Evolutionary conservation across 1,284 basidiomycete species (phyloP).

Genomic region (Porogramme epimiltina): DNA sequence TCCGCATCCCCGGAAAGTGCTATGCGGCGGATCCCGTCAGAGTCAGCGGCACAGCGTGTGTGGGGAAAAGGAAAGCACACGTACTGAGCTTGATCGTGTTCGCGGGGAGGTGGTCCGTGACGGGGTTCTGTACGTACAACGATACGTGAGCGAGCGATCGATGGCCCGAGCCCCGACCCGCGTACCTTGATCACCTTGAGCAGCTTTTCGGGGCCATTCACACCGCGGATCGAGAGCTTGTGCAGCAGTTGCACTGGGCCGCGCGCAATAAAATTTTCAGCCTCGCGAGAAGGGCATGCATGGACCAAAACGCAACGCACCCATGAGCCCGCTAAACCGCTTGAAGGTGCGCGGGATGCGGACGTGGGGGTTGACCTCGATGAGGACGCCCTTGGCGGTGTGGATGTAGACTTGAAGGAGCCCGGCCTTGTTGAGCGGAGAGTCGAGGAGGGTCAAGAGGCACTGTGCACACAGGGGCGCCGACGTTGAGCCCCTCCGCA

Average conservation of each 20-base stretch:
- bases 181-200: constrained; percentile 92
- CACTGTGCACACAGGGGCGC: constrained; percentile 64
- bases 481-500: too few relatives aligned
- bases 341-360: constrained; percentile 99
- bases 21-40: constrained; percentile 32
- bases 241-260: constrained; percentile 93
- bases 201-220: constrained; percentile 96
- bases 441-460: constrained; percentile 94
- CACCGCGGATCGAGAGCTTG: constrained; percentile 92
- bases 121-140: constrained; percentile 73
- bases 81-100: constrained; percentile 95
- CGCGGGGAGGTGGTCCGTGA: constrained; percentile 92
- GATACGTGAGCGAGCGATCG: background rate
- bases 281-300: background rate
- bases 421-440: constrained; percentile 97
- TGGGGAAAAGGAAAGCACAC: constrained; percentile 32
- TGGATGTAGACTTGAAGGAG: constrained; percentile 98
- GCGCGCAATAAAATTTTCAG: background rate
- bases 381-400: constrained; percentile 94
- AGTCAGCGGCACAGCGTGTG: constrained; percentile 5
- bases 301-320: constrained; percentile 47
- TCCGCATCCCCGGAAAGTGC: constrained; percentile 93
- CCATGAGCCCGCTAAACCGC: constrained; percentile 98
- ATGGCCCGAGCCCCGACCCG: constrained; percentile 15
- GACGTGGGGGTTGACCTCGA: constrained; percentile 98